Evolutionary conservation across 257 asterid genomes (phyloP).

Genomic region (Lycium barbarum): DNA sequence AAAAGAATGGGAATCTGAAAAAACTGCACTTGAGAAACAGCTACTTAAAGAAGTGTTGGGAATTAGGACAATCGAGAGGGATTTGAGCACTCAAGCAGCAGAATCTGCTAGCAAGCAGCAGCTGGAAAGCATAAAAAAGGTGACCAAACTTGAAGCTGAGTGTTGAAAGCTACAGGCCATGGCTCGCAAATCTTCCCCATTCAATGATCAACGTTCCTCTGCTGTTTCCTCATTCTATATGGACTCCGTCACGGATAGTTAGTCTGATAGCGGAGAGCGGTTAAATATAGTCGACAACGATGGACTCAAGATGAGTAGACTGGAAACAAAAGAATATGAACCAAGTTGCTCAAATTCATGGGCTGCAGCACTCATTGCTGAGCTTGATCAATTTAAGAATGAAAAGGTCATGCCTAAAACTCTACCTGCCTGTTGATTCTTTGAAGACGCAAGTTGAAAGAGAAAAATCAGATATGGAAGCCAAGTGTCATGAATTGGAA

Average conservation of each 20-base stretch:
- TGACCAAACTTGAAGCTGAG: constrained; percentile 66
- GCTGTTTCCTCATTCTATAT: constrained; percentile 42
- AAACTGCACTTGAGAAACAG: constrained; percentile 57
- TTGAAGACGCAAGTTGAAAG: too few relatives aligned
- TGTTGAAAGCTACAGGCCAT: constrained; percentile 50
- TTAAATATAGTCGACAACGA: constrained; percentile 35
- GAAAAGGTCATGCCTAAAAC: constrained; percentile 50
- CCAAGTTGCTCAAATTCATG: constrained; percentile 55
- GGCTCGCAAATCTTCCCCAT: constrained; percentile 52
- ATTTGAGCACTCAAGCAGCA: constrained; percentile 75
- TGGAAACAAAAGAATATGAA: constrained; percentile 45
- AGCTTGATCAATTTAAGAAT: constrained; percentile 64
- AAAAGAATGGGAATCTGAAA: constrained; percentile 51
- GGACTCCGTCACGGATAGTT: constrained; percentile 46
- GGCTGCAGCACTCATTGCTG: constrained; percentile 61
- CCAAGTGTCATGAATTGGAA: too few relatives aligned
- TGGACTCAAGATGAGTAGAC: constrained; percentile 37
- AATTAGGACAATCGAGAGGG: constrained; percentile 62
- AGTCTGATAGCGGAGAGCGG: constrained; percentile 54
- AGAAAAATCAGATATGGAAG: too few relatives aligned
- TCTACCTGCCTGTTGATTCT: constrained; percentile 42
- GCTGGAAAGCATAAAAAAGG: constrained; percentile 65
- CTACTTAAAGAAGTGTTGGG: constrained; percentile 59
- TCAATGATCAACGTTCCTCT: constrained; percentile 43
- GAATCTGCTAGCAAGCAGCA: constrained; percentile 82